Percentiles rank a stretch among this genome's conserved stretches.
Conservation (phyloP, 2,329 filamentous ascomycete species). For the Fusarium tanahbumbuense region DNA sequence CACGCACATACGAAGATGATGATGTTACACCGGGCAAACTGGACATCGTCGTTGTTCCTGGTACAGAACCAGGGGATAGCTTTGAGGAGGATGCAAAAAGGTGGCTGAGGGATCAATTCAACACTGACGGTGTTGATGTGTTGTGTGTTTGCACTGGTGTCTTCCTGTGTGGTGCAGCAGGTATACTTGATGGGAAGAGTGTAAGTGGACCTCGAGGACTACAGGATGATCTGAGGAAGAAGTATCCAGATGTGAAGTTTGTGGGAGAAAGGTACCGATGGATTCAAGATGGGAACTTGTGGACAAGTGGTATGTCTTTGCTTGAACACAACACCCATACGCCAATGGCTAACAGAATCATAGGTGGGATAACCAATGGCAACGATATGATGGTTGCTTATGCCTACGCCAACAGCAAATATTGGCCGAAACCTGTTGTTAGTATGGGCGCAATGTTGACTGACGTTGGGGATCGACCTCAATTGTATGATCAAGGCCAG, state of each 20-base stretch:
- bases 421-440: constrained; percentile 57
- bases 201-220: constrained; percentile 61
- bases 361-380: constrained; percentile 67
- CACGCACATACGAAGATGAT: constrained; percentile 57
- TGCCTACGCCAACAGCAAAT: constrained; percentile 55
- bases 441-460: constrained; percentile 58
- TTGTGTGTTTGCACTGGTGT: constrained; percentile 65
- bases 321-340: neutral
- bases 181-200: constrained; percentile 58
- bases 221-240: constrained; percentile 54
- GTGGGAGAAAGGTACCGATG: constrained; percentile 62
- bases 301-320: constrained; percentile 62
- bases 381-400: constrained; percentile 68
- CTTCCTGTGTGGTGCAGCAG: constrained; percentile 61
- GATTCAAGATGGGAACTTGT: constrained; percentile 65
- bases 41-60: constrained; percentile 64
- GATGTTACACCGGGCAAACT: constrained; percentile 63
- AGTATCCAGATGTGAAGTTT: constrained; percentile 55
- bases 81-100: constrained; percentile 52
- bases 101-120: constrained; percentile 59
- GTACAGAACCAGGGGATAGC: constrained; percentile 55
- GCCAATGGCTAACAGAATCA: neutral
- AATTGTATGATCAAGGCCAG: constrained; percentile 57
- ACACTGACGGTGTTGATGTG: constrained; percentile 57
- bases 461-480: constrained; percentile 62